Evolutionary conservation across 768 basidiomycete genomes (phyloP).

Genomic region (Tephrocybe sp.): DNA sequence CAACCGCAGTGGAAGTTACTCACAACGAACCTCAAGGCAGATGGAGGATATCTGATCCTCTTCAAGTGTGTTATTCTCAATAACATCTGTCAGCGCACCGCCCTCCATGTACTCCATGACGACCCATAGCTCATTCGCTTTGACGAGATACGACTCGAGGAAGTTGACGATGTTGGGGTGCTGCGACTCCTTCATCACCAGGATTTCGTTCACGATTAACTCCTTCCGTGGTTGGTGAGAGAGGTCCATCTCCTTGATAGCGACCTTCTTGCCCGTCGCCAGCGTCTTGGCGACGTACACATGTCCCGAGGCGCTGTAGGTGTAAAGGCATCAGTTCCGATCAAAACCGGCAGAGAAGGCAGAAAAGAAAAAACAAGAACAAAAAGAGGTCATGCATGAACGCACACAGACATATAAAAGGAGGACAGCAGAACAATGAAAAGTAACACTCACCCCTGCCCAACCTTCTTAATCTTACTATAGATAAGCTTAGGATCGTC

Average conservation of each 20-base stretch:
- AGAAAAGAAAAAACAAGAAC: not conserved
- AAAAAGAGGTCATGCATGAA: not conserved
- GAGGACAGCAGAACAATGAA: not conserved
- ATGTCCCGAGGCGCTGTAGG: constrained; percentile 86
- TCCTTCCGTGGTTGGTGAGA: constrained; percentile 95
- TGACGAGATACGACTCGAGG: constrained; percentile 86
- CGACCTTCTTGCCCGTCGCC: constrained; percentile 81
- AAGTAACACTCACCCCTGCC: constrained; percentile 78
- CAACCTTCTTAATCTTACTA: constrained; percentile 98
- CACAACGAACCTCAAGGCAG: constrained; percentile 72
- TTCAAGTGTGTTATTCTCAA: constrained; percentile 93
- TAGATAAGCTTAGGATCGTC: constrained; percentile 90
- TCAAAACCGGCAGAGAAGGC: not conserved
- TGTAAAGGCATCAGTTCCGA: constrained; percentile 12
- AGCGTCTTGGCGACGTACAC: constrained; percentile 96
- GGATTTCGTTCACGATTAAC: constrained; percentile 94
- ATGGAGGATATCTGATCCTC: constrained; percentile 96
- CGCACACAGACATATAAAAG: not conserved
- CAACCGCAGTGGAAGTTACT: not conserved
- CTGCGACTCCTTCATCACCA: constrained; percentile 98
- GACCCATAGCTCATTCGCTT: constrained; percentile 90
- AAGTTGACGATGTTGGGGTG: constrained; percentile 98
- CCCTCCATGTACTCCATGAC: constrained; percentile 99
- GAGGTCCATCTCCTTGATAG: constrained; percentile 98
- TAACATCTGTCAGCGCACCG: constrained; percentile 94